A percentile compares a stretch with the other conserved stretches of the same genome.
Conservation (phyloP, 345 rosid species). For the Carallia pectinifolia region DNA sequence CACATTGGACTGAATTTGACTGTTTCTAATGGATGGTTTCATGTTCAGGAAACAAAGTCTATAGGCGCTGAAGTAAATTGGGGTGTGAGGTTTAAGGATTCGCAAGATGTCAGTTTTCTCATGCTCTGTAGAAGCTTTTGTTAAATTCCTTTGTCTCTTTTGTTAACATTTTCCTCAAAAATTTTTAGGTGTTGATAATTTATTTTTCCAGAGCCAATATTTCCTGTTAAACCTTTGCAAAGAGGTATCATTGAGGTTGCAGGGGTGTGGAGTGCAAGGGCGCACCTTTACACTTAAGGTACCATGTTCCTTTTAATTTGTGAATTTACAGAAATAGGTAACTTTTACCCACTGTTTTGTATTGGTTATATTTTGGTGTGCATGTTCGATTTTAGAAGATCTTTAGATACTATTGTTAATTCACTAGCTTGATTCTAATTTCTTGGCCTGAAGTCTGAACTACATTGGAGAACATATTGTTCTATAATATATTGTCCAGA, state of each 20-base stretch:
- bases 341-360: background rate
- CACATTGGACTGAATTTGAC: background rate
- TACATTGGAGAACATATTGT: slow-evolving; percentile 6
- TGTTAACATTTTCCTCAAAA: slow-evolving; percentile 5
- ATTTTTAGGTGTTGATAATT: slow-evolving; percentile 12
- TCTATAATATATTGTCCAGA: slow-evolving; percentile 39
- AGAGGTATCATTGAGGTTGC: slow-evolving; percentile 83
- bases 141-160: slow-evolving; percentile 7
- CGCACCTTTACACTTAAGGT: slow-evolving; percentile 91
- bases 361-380: background rate
- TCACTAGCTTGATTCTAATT: background rate
- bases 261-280: slow-evolving; percentile 80
- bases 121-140: slow-evolving; percentile 14
- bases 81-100: slow-evolving; percentile 88
- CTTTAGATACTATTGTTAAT: background rate
- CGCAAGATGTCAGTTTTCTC: slow-evolving; percentile 62
- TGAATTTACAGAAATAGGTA: background rate
- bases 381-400: slow-evolving; percentile 16
- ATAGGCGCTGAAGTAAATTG: slow-evolving; percentile 95
- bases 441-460: background rate
- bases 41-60: slow-evolving; percentile 82
- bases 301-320: background rate
- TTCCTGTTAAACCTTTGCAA: slow-evolving; percentile 79
- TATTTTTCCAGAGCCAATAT: slow-evolving; percentile 54
- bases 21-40: slow-evolving; percentile 15